These are phyloP conservation scores for Gardenia jasminoides DNA, from an alignment of 257 asterid genomes.

Conservation along the genomic window DNA sequence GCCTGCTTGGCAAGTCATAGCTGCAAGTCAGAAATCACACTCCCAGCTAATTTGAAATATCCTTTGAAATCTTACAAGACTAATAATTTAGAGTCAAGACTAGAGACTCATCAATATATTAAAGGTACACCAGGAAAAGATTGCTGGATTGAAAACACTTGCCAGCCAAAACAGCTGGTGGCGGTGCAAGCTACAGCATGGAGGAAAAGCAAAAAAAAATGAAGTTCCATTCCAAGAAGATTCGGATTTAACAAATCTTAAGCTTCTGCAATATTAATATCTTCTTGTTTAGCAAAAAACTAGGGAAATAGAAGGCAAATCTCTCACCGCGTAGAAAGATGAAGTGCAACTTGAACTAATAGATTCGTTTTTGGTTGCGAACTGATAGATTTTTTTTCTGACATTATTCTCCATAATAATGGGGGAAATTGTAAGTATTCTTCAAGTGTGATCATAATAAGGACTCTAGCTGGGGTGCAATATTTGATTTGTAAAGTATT, in stretches of 20 bases:
- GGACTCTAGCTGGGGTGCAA: no score
- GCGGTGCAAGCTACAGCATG: neutral
- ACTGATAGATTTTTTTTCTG: no score
- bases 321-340: neutral
- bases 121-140: neutral
- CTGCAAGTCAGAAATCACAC: no score
- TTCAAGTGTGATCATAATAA: no score
- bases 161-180: neutral
- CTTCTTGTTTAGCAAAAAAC: no score
- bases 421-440: no score
- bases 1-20: neutral
- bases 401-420: no score
- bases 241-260: neutral
- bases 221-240: conserved; percentile 1
- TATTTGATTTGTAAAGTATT: no score
- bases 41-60: no score
- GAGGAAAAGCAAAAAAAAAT: no score
- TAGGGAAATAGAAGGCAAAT: neutral
- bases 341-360: neutral
- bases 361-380: no score
- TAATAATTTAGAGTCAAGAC: neutral
- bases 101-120: neutral
- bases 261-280: no score
- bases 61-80: neutral
- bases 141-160: neutral